phyloP scores from a whole-genome alignment of 345 rosid genomes.

The Moringa oleifera region DNA sequence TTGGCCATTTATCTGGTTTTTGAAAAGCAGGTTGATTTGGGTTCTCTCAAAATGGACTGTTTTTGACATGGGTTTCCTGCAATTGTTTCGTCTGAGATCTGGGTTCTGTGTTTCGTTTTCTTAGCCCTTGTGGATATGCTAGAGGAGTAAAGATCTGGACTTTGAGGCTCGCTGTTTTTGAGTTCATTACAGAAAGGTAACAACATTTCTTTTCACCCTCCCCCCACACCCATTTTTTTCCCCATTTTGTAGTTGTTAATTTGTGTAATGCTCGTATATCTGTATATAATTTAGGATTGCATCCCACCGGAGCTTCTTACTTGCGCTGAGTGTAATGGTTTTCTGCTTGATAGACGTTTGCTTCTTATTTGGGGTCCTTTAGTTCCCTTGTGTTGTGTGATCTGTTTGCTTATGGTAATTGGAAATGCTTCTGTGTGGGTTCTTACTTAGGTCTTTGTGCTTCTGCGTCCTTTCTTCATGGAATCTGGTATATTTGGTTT shows the following conservation, averaged over 20 bases:
- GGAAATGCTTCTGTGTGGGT: constrained; percentile 4
- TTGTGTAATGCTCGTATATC: neutral
- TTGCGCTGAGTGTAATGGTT: neutral
- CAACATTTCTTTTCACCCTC: constrained; percentile 12
- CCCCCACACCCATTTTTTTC: neutral
- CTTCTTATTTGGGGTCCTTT: neutral
- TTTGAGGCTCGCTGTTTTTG: constrained; percentile 19
- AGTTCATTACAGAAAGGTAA: constrained; percentile 28
- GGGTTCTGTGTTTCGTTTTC: constrained; percentile 2
- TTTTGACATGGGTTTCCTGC: constrained; percentile 7
- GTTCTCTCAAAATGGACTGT: constrained; percentile 10
- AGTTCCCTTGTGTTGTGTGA: constrained; percentile 14
- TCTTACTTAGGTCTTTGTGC: neutral
- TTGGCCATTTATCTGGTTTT: constrained; percentile 27
- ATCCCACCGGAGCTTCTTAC: neutral
- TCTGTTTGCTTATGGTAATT: constrained; percentile 22
- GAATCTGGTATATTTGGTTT: neutral
- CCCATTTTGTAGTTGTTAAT: neutral
- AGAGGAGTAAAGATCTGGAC: constrained; percentile 41
- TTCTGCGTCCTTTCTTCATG: neutral
- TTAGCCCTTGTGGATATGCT: constrained; percentile 12
- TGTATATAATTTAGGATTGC: neutral
- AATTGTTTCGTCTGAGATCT: constrained; percentile 42
- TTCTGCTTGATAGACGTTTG: neutral
- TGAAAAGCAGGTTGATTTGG: constrained; percentile 26